phyloP scores from a whole-genome alignment of 495 filamentous ascomycete genomes.

The Parathielavia appendiculata region DNA sequence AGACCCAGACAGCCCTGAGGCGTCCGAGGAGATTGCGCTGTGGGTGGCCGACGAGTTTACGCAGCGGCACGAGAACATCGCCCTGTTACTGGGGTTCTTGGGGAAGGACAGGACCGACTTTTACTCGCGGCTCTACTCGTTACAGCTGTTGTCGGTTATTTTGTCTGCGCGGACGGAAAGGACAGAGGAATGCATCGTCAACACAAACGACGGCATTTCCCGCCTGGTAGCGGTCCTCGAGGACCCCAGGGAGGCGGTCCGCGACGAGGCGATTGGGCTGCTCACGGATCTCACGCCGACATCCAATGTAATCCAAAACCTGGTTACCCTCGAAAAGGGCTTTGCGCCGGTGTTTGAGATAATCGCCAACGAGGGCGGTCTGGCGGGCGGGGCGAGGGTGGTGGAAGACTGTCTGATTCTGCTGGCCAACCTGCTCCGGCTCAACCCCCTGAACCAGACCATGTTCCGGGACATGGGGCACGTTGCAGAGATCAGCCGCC shows the following conservation, averaged over 20 bases:
- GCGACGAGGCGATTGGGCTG: slow-evolving; percentile 61
- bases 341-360: slow-evolving; percentile 82
- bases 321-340: slow-evolving; percentile 90
- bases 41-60: slow-evolving; percentile 99
- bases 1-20: slow-evolving; percentile 66
- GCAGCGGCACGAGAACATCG: slow-evolving; percentile 97
- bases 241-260: slow-evolving; percentile 80
- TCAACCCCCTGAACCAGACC: slow-evolving; percentile 89
- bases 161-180: slow-evolving; percentile 80
- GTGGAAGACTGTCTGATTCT: slow-evolving; percentile 94
- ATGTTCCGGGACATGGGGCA: slow-evolving; percentile 89
- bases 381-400: slow-evolving; percentile 80
- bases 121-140: slow-evolving; percentile 86
- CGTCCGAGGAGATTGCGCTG: slow-evolving; percentile 91
- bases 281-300: slow-evolving; percentile 49
- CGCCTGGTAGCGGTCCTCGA: slow-evolving; percentile 78
- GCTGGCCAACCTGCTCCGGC: slow-evolving; percentile 80
- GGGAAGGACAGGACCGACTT: slow-evolving; percentile 77
- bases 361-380: slow-evolving; percentile 72
- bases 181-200: slow-evolving; percentile 92
- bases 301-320: slow-evolving; percentile 71
- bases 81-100: slow-evolving; percentile 79
- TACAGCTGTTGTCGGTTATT: slow-evolving; percentile 86
- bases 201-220: slow-evolving; percentile 80
- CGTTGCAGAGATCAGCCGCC: slow-evolving; percentile 62